A percentile compares a stretch with the other conserved stretches of the same genome.
Conservation (phyloP, 2,329 filamentous ascomycete genomes). For the Byssoonygena ceratinophila region DNA sequence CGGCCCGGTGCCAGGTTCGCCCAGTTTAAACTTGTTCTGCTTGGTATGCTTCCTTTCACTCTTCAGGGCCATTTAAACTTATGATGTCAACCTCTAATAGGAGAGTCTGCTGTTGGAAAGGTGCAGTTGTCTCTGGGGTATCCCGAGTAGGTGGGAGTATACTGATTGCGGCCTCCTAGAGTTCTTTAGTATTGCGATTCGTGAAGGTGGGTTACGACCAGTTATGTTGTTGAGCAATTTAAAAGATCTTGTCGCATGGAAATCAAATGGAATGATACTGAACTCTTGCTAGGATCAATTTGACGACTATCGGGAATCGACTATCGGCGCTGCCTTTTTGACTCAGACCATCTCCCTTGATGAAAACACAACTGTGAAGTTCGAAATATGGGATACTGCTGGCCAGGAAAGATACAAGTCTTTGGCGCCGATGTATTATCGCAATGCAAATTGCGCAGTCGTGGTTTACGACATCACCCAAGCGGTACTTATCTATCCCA, state of each 20-base stretch:
- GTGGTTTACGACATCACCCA: conserved; percentile 99
- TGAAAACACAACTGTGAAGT: conserved; percentile 97
- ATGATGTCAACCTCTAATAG: conserved; percentile 39
- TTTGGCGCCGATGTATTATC: conserved; percentile 97
- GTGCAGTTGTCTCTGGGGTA: conserved; percentile 36
- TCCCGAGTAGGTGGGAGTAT: conserved; percentile 19
- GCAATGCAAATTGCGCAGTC: conserved; percentile 97
- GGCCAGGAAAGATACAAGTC: conserved; percentile 99
- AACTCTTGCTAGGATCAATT: conserved; percentile 71
- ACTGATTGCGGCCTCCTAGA: conserved; percentile 46
- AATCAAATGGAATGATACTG: neutral
- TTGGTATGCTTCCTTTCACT: conserved; percentile 55
- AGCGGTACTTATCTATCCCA: conserved; percentile 54
- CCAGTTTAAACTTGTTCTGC: conserved; percentile 96
- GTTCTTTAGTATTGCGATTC: conserved; percentile 93
- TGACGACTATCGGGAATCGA: conserved; percentile 94
- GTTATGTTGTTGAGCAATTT: neutral
- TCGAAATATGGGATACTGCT: conserved; percentile 98
- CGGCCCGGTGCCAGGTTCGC: conserved; percentile 71
- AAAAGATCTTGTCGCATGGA: neutral
- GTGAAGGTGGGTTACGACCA: conserved; percentile 63
- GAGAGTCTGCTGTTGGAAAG: conserved; percentile 98
- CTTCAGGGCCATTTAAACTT: conserved; percentile 15
- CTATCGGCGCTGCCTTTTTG: conserved; percentile 95
- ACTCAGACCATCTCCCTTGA: conserved; percentile 98